A percentile compares a stretch with the other conserved stretches of the same genome.
Evolutionary conservation across 2,329 filamentous ascomycete species (phyloP).

Genomic region (Paraphoma sp.): DNA sequence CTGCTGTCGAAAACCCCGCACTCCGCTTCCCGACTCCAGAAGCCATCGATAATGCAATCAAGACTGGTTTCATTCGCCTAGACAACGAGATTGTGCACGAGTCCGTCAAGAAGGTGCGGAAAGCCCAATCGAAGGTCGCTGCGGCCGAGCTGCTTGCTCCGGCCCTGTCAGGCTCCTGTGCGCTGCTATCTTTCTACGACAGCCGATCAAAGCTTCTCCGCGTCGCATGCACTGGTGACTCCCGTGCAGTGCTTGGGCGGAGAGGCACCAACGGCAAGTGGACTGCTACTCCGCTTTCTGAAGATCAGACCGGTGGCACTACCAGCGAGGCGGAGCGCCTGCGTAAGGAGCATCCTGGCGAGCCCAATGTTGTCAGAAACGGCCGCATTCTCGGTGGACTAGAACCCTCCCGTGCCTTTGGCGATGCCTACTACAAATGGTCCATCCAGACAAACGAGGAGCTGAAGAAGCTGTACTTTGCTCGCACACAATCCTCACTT

Average conservation of each 20-base stretch:
- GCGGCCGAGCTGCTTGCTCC: slow-evolving; percentile 92
- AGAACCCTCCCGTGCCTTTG: slow-evolving; percentile 93
- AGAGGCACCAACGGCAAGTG: slow-evolving; percentile 82
- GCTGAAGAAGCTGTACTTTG: slow-evolving; percentile 86
- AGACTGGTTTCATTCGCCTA: slow-evolving; percentile 84
- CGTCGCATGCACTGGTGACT: slow-evolving; percentile 96
- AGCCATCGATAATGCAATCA: slow-evolving; percentile 89
- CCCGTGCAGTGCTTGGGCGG: slow-evolving; percentile 89
- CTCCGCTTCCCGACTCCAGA: slow-evolving; percentile 74
- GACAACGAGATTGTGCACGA: slow-evolving; percentile 95
- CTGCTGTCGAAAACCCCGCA: slow-evolving; percentile 65
- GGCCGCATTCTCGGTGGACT: slow-evolving; percentile 90
- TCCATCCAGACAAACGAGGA: slow-evolving; percentile 81
- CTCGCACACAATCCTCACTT: slow-evolving; percentile 75
- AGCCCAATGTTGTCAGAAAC: slow-evolving; percentile 85
- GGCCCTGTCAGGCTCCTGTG: slow-evolving; percentile 95
- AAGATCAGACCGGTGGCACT: slow-evolving; percentile 92
- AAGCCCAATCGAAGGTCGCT: slow-evolving; percentile 85
- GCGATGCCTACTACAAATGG: slow-evolving; percentile 98
- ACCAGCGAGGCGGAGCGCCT: slow-evolving; percentile 83
- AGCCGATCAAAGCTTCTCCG: slow-evolving; percentile 82
- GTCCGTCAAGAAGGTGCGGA: slow-evolving; percentile 88
- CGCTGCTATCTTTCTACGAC: slow-evolving; percentile 95
- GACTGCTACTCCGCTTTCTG: slow-evolving; percentile 86
- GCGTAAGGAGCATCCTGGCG: slow-evolving; percentile 84